Conservation (phyloP, 73 alveolate species). For the Paramecium octaurelia region DNA sequence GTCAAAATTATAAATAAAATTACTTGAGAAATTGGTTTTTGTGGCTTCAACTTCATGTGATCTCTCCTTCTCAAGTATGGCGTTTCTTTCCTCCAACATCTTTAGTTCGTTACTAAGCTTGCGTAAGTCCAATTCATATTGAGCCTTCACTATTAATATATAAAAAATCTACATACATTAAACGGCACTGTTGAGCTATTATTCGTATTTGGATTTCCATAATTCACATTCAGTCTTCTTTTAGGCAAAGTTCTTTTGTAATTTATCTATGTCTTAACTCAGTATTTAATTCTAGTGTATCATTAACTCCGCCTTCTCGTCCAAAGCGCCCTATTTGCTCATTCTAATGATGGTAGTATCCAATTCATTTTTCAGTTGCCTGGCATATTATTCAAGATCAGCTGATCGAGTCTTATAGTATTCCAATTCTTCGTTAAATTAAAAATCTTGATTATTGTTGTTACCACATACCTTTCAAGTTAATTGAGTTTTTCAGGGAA, state of each 20-base stretch:
- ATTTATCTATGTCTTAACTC: background rate
- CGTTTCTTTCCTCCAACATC: constrained; percentile 7
- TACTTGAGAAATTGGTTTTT: constrained; percentile 38
- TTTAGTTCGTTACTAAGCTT: background rate
- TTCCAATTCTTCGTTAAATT: constrained; percentile 36
- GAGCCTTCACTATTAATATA: background rate
- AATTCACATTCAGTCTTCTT: constrained; percentile 47
- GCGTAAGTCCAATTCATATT: constrained; percentile 39
- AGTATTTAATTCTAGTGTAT: constrained; percentile 4
- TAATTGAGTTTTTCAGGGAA: constrained; percentile 16
- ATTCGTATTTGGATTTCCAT: constrained; percentile 26
- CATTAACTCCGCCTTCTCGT: constrained; percentile 35
- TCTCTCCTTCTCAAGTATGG: constrained; percentile 7
- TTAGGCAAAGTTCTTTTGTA: constrained; percentile 27
- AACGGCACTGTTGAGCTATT: background rate
- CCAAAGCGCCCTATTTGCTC: constrained; percentile 24
- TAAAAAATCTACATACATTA: background rate
- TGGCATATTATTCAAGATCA: constrained; percentile 24
- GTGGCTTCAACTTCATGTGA: constrained; percentile 49
- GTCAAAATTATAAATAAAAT: background rate
- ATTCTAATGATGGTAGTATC: constrained; percentile 26
- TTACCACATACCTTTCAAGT: background rate
- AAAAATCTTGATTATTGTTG: background rate
- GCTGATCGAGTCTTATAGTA: background rate
- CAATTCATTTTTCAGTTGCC: constrained; percentile 32